Evolutionary conservation across 2,329 filamentous ascomycete species (phyloP).

Genomic region (Xylariaceae sp.): DNA sequence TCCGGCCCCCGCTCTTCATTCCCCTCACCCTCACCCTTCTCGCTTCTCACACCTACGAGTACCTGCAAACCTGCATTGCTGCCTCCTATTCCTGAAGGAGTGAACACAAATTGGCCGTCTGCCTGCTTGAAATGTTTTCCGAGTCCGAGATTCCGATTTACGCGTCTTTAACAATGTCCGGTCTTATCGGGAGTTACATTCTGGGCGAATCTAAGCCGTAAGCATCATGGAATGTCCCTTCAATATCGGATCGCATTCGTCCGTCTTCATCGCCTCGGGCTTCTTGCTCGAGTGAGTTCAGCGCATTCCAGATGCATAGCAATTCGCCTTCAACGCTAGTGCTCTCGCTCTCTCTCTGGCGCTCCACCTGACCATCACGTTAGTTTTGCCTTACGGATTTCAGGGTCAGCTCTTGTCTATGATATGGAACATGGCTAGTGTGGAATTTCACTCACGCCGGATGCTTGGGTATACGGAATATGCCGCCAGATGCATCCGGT

Average conservation of each 20-base stretch:
- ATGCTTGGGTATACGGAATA: too few species aligned
- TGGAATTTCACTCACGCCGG: background rate
- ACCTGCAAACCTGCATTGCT: background rate
- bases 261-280: too few species aligned
- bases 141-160: background rate
- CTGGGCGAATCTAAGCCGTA: too few species aligned
- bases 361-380: background rate
- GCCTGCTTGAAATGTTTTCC: background rate
- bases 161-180: background rate
- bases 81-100: background rate
- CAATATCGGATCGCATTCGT: too few species aligned
- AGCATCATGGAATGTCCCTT: too few species aligned
- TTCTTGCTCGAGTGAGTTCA: too few species aligned
- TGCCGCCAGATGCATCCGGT: background rate
- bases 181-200: background rate
- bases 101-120: too few species aligned
- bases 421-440: background rate
- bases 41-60: background rate
- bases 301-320: too few species aligned
- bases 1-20: background rate
- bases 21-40: background rate
- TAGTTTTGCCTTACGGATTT: background rate
- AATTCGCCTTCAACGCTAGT: background rate
- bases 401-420: background rate
- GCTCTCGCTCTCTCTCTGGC: background rate